Percentiles rank a stretch among this genome's conserved stretches.
Evolutionary conservation across 2,329 filamentous ascomycete species (phyloP).

Genomic region (Aciculosporium take): DNA sequence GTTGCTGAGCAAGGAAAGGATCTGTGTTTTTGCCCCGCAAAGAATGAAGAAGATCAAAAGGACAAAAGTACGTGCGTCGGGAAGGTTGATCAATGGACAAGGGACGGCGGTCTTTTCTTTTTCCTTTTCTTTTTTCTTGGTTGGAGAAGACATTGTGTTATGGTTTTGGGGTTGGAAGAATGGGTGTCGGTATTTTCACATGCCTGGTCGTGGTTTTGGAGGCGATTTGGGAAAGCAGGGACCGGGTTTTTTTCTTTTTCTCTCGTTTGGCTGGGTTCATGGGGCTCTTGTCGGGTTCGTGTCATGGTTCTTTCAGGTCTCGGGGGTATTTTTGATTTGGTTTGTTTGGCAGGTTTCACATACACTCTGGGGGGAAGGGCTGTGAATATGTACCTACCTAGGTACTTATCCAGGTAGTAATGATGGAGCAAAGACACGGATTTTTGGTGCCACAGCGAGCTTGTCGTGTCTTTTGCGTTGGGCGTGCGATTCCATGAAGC

Average conservation of each 20-base stretch:
- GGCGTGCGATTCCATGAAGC: not conserved
- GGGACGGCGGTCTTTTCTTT: not conserved
- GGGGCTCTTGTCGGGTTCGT: conserved; percentile 1
- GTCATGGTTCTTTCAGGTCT: not conserved
- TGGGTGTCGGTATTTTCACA: conserved; percentile 1
- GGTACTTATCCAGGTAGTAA: too few species aligned
- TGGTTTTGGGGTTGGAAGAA: not conserved
- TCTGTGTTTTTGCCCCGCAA: not conserved
- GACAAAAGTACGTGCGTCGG: not conserved
- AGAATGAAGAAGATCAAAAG: not conserved
- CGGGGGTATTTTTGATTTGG: conserved; percentile 5
- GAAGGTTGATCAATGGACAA: not conserved
- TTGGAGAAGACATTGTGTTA: not conserved
- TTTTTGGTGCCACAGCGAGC: not conserved
- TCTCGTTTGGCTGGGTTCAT: not conserved
- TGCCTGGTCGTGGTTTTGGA: conserved; percentile 1
- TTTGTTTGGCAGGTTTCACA: not conserved
- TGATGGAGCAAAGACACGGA: not conserved
- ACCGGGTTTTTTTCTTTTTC: not conserved
- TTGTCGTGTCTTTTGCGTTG: not conserved
- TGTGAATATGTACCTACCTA: too few species aligned
- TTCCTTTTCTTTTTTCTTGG: too few species aligned
- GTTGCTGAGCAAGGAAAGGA: not conserved
- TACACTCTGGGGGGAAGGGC: not conserved
- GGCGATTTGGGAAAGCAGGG: conserved; percentile 1